Evolutionary conservation across 108 stramenopile species (phyloP), one percentile per base, ranked within the genome.

Genomic region (Fragilariopsis cylindrus): DNA sequence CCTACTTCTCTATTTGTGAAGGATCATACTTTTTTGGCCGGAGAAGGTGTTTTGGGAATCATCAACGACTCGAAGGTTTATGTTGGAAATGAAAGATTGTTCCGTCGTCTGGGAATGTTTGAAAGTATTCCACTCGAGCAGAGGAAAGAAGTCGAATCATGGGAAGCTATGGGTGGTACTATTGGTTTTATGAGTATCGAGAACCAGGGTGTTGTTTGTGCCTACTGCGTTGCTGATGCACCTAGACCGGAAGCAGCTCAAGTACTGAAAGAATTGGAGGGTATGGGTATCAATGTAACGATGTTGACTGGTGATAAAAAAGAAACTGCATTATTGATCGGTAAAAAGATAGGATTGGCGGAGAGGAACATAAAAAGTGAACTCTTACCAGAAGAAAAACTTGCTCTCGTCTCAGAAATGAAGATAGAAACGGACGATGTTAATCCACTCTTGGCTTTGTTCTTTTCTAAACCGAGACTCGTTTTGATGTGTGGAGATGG

Each of bases 271-370:
- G 65, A 69, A 53, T 80, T 98, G 53, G 81, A 89, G 66, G 77
- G 71, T 18, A 60, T 86, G 60, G 94, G 93, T 4, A 93, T 96
- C 6, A 82, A 90, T 12, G 74, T 94, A 11, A 87, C 73, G 44
- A 98, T 99, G 97, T 82, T 99, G 62, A 99, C 98, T 7, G 98
- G 98, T 8, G 98, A 99, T 71, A 78, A 83, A 9, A 65, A 75
- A 16, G 82, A 77, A 40, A 95, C 97, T 7, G 98, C 98, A 3
- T 50, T 88, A 5, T 88, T 85, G 5, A 85, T 98, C 56, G 98
- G 92, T 5, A 16, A 66, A 15, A 58, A 74, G 30, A 70, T 97
- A 46, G 96, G 96, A 1, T 66, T 98, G 4, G 49, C 48, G 2
- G 48, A 65, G 13, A 63, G 77, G 7, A 60, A 84, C 41, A 83